Base-by-base conservation (phyloP, 148 eudicot species). In the Bassia scoparia region DNA sequence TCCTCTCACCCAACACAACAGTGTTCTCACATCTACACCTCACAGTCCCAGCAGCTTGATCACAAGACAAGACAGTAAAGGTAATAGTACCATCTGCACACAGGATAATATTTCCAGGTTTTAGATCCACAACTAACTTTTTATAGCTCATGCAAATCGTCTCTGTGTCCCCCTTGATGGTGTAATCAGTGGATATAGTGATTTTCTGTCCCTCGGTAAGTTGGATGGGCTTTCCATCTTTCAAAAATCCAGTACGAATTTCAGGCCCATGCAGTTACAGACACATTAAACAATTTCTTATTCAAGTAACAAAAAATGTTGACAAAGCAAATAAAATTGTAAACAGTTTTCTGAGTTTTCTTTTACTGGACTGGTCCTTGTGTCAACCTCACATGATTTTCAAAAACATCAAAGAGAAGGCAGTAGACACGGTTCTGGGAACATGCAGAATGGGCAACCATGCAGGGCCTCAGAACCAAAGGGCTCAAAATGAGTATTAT, bases 11-110 rank as follows among this genome's bases (percentile, higher is more conserved):
- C 8, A 88, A 75, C 23, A 68, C 61, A 33, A 89, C 86, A 54
- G 86, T 84, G 78, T 88, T 88, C 77, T 88, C 89, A 71, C 92
- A 88, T 41, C 85, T 77, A 70, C 92, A 88, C 80, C 79, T 84
- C 72, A 88, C 92, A 31, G 86, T 88, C 60, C 92, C 92, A 46
- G 81, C 71, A 77, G 74, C 77, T 23, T 85, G 62, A 68, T 86
- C 88, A 83, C 88, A 84, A 59, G 88, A 88, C 80, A 88, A 55
- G 54, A 88, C 92, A 73, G 86, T 79, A 66, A 88, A 82, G 35
- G 86, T 83, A 62, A 88, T 88, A 38, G 92, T 88, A 56, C 92
- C 92, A 81, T 88, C 89, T 23, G 92, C 85, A 81, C 92, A 88
- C 77, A 88, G 78, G 74, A 88, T 88, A 61, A 70, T 67, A 65